phyloP scores from a whole-genome alignment of 768 basidiomycete genomes.

The Cystofilobasidium capitatum region DNA sequence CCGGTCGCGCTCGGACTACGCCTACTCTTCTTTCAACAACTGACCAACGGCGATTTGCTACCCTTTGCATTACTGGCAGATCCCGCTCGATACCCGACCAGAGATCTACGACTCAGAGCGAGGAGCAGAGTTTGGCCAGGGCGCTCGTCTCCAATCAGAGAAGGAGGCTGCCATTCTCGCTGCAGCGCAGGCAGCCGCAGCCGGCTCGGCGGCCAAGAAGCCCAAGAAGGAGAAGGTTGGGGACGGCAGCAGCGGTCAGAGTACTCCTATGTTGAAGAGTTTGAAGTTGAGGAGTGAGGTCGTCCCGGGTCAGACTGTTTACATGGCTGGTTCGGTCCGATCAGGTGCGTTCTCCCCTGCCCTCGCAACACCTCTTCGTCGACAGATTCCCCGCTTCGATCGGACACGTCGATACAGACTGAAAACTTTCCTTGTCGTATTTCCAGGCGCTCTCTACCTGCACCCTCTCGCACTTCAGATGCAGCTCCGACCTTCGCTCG shows the following conservation, averaged over 20 bases:
- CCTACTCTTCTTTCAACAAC: background rate
- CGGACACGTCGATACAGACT: background rate
- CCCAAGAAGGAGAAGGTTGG: slow-evolving; percentile 29
- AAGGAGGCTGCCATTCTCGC: slow-evolving; percentile 32
- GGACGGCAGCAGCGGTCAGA: slow-evolving; percentile 30
- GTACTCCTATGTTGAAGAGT: slow-evolving; percentile 5
- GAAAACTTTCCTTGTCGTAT: background rate
- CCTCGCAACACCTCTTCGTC: background rate
- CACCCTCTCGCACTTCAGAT: slow-evolving; percentile 36
- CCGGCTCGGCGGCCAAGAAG: slow-evolving; percentile 23
- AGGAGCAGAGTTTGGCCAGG: slow-evolving; percentile 36
- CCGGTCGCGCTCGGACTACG: background rate
- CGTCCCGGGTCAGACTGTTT: slow-evolving; percentile 38
- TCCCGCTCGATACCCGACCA: slow-evolving; percentile 36
- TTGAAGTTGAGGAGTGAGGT: slow-evolving; percentile 36
- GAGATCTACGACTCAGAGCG: slow-evolving; percentile 38
- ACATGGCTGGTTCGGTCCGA: slow-evolving; percentile 33
- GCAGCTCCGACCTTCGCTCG: slow-evolving; percentile 38
- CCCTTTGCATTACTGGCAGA: background rate
- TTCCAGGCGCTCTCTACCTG: slow-evolving; percentile 38
- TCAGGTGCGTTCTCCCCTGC: background rate
- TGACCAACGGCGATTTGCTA: background rate
- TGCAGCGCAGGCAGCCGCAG: slow-evolving; percentile 23
- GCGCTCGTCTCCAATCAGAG: slow-evolving; percentile 28
- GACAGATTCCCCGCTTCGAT: slow-evolving; percentile 8